Percentiles rank a stretch among this genome's conserved stretches.
These are phyloP conservation scores for Phytopythium cucurbitacearum DNA, from an alignment of 352 stramenopile genomes.

Conservation along the genomic window DNA sequence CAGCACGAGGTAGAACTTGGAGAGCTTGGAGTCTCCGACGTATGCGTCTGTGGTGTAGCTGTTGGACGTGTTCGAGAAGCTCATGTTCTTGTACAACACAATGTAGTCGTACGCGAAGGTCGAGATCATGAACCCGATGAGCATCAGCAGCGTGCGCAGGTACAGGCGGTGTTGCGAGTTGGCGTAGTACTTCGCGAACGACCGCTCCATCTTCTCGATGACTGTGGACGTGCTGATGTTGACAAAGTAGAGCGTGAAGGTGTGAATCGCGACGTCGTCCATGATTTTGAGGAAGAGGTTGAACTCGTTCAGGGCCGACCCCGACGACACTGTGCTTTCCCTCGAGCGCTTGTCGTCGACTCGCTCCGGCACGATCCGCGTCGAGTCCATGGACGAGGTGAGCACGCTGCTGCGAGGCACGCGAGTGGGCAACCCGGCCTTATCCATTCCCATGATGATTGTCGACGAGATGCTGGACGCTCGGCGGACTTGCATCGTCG, in stretches of 20 bases:
- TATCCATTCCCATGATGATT: slow-evolving; percentile 20
- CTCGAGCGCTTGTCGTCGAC: slow-evolving; percentile 27
- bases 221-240: slow-evolving; percentile 64
- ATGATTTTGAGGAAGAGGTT: slow-evolving; percentile 78
- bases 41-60: slow-evolving; percentile 12
- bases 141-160: slow-evolving; percentile 43
- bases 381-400: slow-evolving; percentile 19
- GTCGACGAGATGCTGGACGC: slow-evolving; percentile 39
- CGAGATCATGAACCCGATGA: slow-evolving; percentile 65
- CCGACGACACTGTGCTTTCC: slow-evolving; percentile 47
- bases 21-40: slow-evolving; percentile 29
- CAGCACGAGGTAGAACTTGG: slow-evolving; percentile 67
- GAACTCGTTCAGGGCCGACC: slow-evolving; percentile 64
- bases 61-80: slow-evolving; percentile 32
- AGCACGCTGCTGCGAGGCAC: slow-evolving; percentile 13
- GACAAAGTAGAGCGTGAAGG: slow-evolving; percentile 79
- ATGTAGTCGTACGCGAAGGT: slow-evolving; percentile 78
- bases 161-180: slow-evolving; percentile 65
- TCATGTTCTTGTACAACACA: slow-evolving; percentile 47
- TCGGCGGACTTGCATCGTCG: slow-evolving; percentile 29
- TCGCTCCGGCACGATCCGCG: slow-evolving; percentile 33
- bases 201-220: slow-evolving; percentile 75
- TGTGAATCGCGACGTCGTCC: slow-evolving; percentile 78
- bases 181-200: slow-evolving; percentile 76
- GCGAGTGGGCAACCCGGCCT: slow-evolving; percentile 18